phyloP scores from a whole-genome alignment of 2,329 filamentous ascomycete genomes.

The Cladophialophora carrionii region DNA sequence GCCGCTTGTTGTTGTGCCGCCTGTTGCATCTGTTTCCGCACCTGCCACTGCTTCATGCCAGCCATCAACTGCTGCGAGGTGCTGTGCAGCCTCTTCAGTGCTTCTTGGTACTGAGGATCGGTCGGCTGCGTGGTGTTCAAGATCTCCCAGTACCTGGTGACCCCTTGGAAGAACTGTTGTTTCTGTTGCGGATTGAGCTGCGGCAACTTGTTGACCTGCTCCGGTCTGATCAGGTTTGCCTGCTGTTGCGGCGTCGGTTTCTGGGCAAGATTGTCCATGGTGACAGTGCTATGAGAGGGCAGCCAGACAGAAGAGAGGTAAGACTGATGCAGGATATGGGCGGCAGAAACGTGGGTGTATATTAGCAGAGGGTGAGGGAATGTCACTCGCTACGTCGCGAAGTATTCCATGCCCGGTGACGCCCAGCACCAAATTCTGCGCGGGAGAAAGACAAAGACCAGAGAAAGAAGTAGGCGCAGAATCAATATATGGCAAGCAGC shows the following conservation, averaged over 20 bases:
- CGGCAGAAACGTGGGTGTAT: background rate
- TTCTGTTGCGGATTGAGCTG: constrained; percentile 60
- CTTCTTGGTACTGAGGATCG: constrained; percentile 55
- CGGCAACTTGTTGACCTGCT: constrained; percentile 58
- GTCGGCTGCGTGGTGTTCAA: constrained; percentile 55
- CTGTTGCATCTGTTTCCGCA: constrained; percentile 42
- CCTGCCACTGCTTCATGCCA: constrained; percentile 54
- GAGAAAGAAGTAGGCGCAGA: background rate
- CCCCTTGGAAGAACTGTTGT: constrained; percentile 57
- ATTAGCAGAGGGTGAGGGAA: background rate
- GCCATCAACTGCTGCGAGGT: constrained; percentile 58
- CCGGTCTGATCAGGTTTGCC: constrained; percentile 55
- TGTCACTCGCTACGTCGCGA: constrained; percentile 1
- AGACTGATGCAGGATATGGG: background rate
- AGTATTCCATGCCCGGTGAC: constrained; percentile 2
- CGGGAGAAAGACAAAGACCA: background rate
- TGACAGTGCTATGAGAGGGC: background rate
- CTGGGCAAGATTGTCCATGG: constrained; percentile 25
- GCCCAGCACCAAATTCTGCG: background rate
- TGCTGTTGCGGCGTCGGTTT: constrained; percentile 44
- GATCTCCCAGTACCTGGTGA: constrained; percentile 59
- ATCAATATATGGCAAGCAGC: background rate
- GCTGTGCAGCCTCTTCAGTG: constrained; percentile 56
- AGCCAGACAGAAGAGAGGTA: background rate
- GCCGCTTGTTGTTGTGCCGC: constrained; percentile 29